Evolutionary conservation across 352 stramenopile species (phyloP).

Genomic region (Globisporangium nodosum): DNA sequence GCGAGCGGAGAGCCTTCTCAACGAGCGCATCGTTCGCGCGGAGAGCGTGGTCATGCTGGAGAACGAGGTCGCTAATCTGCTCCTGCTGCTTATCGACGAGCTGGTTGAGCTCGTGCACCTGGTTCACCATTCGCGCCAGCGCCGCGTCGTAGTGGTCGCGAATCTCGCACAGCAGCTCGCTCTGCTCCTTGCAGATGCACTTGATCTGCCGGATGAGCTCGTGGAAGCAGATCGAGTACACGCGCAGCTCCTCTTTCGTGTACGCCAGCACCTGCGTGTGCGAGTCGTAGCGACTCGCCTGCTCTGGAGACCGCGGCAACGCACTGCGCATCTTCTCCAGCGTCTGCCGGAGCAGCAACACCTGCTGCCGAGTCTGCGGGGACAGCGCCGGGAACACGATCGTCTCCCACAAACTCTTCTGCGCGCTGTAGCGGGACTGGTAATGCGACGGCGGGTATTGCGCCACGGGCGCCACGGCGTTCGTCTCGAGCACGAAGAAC

Average conservation of each 20-base stretch:
- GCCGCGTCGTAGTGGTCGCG: constrained; percentile 40
- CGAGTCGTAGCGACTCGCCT: neutral
- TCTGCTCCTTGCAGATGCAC: constrained; percentile 75
- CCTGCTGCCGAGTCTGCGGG: constrained; percentile 62
- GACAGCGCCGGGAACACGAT: constrained; percentile 66
- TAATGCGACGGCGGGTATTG: constrained; percentile 57
- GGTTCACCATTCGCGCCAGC: constrained; percentile 19
- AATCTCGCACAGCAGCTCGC: constrained; percentile 59
- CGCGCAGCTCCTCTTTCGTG: constrained; percentile 42
- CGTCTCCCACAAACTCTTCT: constrained; percentile 50
- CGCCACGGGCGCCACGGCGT: constrained; percentile 39
- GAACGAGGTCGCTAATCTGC: constrained; percentile 14
- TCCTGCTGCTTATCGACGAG: constrained; percentile 26
- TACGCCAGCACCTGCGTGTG: constrained; percentile 26
- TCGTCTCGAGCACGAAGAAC: constrained; percentile 76
- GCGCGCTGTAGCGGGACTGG: constrained; percentile 38
- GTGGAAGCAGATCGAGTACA: constrained; percentile 76
- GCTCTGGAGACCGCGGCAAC: neutral
- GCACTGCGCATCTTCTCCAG: constrained; percentile 45
- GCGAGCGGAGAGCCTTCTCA: constrained; percentile 6
- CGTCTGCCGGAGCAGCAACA: constrained; percentile 54
- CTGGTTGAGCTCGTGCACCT: constrained; percentile 12
- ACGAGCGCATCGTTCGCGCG: constrained; percentile 21
- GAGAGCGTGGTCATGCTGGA: constrained; percentile 9
- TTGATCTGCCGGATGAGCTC: constrained; percentile 71